These are phyloP conservation scores for Takashimella tepidaria DNA, from an alignment of 1,284 basidiomycete species.

Conservation along the genomic window DNA sequence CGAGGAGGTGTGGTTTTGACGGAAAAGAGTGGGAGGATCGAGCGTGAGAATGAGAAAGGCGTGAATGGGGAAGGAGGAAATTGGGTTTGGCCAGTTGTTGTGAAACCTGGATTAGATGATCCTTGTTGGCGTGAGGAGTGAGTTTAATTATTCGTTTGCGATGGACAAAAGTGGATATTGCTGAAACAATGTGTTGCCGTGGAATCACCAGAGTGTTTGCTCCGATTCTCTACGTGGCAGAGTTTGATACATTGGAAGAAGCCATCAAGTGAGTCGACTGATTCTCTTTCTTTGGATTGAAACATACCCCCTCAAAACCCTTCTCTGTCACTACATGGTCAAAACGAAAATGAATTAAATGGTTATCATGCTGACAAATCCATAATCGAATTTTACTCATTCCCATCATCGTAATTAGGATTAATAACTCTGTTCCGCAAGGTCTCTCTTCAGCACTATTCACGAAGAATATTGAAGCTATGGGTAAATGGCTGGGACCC, in stretches of 20 bases:
- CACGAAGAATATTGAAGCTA: conserved; percentile 72
- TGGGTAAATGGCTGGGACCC: conserved; percentile 89
- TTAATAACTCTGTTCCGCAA: conserved; percentile 90
- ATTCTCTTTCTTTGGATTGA: not conserved
- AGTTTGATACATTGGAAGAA: conserved; percentile 84
- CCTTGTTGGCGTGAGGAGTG: conserved; percentile 41
- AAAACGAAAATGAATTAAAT: too few relatives aligned
- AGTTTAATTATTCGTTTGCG: conserved; percentile 57
- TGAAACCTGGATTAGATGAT: conserved; percentile 47
- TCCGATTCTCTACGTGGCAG: conserved; percentile 68
- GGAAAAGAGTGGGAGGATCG: conserved; percentile 29
- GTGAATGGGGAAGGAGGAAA: conserved; percentile 61
- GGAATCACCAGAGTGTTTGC: conserved; percentile 41
- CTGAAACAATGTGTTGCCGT: not conserved
- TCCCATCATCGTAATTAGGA: too few relatives aligned
- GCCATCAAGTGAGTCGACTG: conserved; percentile 58
- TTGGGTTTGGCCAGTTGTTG: conserved; percentile 83
- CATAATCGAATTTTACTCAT: too few relatives aligned
- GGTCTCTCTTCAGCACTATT: conserved; percentile 82
- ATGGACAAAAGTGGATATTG: conserved; percentile 52
- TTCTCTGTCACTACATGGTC: too few relatives aligned
- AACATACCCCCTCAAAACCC: too few relatives aligned
- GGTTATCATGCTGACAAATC: too few relatives aligned
- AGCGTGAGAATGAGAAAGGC: conserved; percentile 24
- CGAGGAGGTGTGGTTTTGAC: conserved; percentile 65